These are phyloP conservation scores for Symbiodinium natans DNA, from an alignment of 73 alveolate species.

Conservation along the genomic window DNA sequence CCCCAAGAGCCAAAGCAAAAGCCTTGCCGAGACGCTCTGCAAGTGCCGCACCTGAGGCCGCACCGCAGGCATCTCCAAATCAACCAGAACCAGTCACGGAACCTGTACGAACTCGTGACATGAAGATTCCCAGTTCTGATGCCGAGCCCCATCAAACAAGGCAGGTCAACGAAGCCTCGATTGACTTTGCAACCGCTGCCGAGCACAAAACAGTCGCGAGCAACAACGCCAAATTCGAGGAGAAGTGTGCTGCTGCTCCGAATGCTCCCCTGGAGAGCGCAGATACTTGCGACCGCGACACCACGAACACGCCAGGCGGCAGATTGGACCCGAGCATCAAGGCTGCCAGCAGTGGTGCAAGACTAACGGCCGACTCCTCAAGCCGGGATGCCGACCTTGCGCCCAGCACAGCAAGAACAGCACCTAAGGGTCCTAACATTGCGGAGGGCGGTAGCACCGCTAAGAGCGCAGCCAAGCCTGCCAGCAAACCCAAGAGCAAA, in stretches of 20 bases:
- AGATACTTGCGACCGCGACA: neutral
- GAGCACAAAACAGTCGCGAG: neutral
- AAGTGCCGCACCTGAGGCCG: neutral
- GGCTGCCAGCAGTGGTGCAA: too few relatives aligned
- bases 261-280: neutral
- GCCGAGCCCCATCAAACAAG: neutral
- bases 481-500: neutral
- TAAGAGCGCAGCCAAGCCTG: neutral
- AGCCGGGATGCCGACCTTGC: too few relatives aligned
- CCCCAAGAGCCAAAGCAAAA: neutral
- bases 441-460: neutral
- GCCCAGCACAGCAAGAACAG: neutral
- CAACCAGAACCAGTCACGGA: neutral
- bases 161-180: too few relatives aligned
- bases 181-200: too few relatives aligned
- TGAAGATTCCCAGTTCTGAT: neutral
- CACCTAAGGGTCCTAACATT: neutral
- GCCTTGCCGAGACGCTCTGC: neutral
- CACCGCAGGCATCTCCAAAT: neutral
- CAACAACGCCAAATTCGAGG: neutral
- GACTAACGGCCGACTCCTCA: too few relatives aligned
- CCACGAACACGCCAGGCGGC: neutral
- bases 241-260: neutral
- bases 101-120: neutral
- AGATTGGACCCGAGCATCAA: neutral